Evolutionary conservation across 108 stramenopile genomes (phyloP).

Genomic region (Cyclotella cryptica): DNA sequence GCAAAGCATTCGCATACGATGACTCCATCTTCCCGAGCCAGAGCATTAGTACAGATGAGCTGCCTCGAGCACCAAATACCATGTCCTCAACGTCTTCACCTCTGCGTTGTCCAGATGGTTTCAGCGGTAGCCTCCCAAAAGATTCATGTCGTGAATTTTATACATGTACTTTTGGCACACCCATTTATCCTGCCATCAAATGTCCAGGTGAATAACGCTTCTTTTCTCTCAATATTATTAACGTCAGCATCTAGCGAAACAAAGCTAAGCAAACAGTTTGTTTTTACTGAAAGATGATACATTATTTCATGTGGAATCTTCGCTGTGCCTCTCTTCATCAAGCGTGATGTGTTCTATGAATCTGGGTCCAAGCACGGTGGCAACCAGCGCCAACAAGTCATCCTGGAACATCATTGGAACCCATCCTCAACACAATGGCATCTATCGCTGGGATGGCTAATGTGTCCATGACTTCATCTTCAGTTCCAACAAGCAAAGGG

Average conservation of each 20-base stretch:
- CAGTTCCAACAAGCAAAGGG: background rate
- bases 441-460: background rate
- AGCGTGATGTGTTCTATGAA: constrained; percentile 13
- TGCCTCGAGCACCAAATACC: background rate
- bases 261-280: background rate
- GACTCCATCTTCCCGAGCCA: background rate
- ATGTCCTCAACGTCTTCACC: constrained; percentile 3
- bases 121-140: background rate
- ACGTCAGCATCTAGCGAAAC: background rate
- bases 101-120: constrained; percentile 5
- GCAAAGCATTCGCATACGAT: constrained; percentile 19
- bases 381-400: constrained; percentile 5
- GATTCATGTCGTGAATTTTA: background rate
- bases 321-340: constrained; percentile 4
- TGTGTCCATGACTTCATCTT: background rate
- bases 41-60: background rate
- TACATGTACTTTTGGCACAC: constrained; percentile 14
- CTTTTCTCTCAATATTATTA: background rate
- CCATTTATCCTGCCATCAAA: background rate
- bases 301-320: constrained; percentile 10
- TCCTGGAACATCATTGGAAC: background rate
- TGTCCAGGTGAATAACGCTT: constrained; percentile 10
- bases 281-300: constrained; percentile 13
- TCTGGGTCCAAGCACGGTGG: background rate
- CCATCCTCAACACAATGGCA: background rate